Base-by-base conservation (phyloP, 768 basidiomycete species). In the Boletus rex-veris region DNA sequence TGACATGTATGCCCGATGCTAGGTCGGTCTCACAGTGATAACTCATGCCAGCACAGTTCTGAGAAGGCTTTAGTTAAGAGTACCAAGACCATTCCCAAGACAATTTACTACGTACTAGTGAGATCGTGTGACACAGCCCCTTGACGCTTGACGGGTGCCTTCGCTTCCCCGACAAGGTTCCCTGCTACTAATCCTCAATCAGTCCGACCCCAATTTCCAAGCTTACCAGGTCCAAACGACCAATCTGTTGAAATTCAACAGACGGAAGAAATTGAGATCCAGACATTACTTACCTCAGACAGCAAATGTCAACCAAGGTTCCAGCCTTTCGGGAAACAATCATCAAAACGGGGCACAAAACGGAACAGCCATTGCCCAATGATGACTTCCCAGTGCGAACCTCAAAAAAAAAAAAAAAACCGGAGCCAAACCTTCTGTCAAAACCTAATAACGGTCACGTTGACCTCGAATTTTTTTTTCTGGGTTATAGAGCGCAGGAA, bases 401-500 rank as follows among this genome's bases (percentile, higher is more conserved):
- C 33, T 59, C 43, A 9, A 9, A 41, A 54, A 41, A 49, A 45
- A 45, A 49, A 49, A 45, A 45, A 45, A 35, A 52, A 0, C 7
- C 37, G 45, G 38, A 40, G 18, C 28, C 45, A 54, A 62, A 52
- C 53, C 38, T 60, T 65, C 30, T 55, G 55, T 64, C 55, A 65
- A 45, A 30, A 55, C 51, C 50, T 50, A 50, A 56, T 12, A 36
- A 56, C 21, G 53, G 40, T 64, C 53, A 55, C 57, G 57, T 58
- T 60, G 45, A 11, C 16, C 28, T 40, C 38, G 15, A 16, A 39
- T 24, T 49, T 58, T 24, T 57, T 44, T 52, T 48, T 38, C 35
- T 50, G 65, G 68, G 26, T 24, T 24, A 50, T 67, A 67, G 63
- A 53, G 65, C 65, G 66, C 56, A 64, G 54, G 63, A 64, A 65